Conservation (phyloP, 257 asterid genomes). For the Plantago elongata region DNA sequence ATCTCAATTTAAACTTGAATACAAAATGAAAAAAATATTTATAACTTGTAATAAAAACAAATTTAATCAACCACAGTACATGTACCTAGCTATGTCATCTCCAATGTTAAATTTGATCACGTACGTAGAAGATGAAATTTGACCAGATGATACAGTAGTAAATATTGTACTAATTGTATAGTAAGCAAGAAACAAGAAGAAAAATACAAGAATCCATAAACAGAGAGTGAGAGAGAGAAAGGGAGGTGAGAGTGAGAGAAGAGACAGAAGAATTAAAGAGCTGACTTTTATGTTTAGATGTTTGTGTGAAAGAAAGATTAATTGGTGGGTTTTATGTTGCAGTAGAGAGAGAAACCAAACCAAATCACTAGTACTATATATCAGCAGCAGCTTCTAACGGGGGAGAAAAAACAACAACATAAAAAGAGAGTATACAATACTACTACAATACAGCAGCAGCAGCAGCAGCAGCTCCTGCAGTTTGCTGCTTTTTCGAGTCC, state of each 20-base stretch:
- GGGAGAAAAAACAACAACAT: too few relatives aligned
- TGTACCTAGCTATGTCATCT: too few relatives aligned
- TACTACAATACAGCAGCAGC: too few relatives aligned
- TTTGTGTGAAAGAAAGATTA: neutral
- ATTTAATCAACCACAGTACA: too few relatives aligned
- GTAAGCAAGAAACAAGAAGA: conserved; percentile 17
- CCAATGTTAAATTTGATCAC: too few relatives aligned
- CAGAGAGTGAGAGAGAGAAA: conserved; percentile 16
- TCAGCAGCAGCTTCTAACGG: neutral
- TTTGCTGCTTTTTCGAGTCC: conserved; percentile 52
- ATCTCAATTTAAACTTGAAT: too few relatives aligned
- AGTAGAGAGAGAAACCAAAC: neutral
- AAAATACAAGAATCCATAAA: conserved; percentile 5
- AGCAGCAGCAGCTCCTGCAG: neutral
- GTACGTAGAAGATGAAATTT: neutral
- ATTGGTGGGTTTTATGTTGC: neutral
- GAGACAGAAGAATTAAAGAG: conserved; percentile 4
- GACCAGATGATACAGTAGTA: neutral
- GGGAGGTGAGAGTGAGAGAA: neutral
- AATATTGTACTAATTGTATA: neutral
- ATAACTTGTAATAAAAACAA: too few relatives aligned
- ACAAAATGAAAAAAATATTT: too few relatives aligned
- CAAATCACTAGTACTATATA: neutral
- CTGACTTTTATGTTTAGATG: neutral
- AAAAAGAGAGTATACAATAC: too few relatives aligned